Percentiles rank a stretch among this genome's conserved stretches.
Evolutionary conservation across 202 grass and related monocot species (phyloP).

Genomic region (Eragrostis tef): DNA sequence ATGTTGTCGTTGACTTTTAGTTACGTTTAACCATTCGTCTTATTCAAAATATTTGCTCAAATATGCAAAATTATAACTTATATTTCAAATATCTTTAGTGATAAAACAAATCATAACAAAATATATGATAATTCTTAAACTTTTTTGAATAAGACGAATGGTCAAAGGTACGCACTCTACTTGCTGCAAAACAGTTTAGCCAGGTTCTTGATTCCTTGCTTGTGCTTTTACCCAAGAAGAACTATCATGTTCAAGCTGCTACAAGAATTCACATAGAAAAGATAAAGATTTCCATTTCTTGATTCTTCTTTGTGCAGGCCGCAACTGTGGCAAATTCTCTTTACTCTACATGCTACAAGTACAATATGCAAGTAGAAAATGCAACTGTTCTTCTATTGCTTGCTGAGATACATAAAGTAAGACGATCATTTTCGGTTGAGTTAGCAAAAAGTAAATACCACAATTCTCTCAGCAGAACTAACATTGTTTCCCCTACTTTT

Average conservation of each 20-base stretch:
- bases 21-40: too few species aligned
- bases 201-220: constrained; percentile 61
- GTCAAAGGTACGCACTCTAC: constrained; percentile 86
- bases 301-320: constrained; percentile 60
- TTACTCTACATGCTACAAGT: constrained; percentile 89
- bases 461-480: constrained; percentile 15
- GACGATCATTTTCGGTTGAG: constrained; percentile 13
- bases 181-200: constrained; percentile 86
- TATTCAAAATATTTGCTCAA: too few species aligned
- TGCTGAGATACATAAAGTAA: constrained; percentile 94
- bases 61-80: too few species aligned
- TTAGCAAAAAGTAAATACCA: constrained; percentile 12
- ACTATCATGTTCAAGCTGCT: constrained; percentile 4
- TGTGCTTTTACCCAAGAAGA: too few species aligned
- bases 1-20: too few species aligned
- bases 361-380: constrained; percentile 94
- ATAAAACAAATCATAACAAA: too few species aligned
- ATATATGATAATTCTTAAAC: too few species aligned
- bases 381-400: constrained; percentile 94
- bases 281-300: background rate
- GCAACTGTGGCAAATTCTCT: constrained; percentile 78
- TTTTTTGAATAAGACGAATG: too few species aligned
- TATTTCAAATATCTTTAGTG: too few species aligned
- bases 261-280: constrained; percentile 20
- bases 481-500: constrained; percentile 14